These are phyloP conservation scores for Helotiales sp. DNA, from an alignment of 2,329 filamentous ascomycete species.

Conservation along the genomic window DNA sequence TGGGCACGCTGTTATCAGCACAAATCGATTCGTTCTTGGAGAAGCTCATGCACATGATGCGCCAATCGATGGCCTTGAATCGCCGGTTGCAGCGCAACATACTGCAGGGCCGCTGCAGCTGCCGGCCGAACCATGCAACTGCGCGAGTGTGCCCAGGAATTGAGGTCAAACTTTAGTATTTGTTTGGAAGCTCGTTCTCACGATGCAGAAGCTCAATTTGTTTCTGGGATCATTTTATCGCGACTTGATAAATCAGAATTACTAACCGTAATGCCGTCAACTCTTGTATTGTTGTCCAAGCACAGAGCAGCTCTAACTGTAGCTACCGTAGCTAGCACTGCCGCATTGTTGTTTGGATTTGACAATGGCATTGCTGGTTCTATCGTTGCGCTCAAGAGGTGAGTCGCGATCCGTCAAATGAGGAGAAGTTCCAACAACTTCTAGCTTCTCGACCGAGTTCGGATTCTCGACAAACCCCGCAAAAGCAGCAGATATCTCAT, in stretches of 20 bases:
- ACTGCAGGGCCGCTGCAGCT: not conserved
- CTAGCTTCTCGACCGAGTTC: constrained; percentile 1
- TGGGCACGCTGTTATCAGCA: too few relatives aligned
- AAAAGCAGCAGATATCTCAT: constrained; percentile 17
- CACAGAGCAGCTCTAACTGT: constrained; percentile 20
- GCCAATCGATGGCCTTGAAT: not conserved
- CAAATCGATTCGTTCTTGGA: too few relatives aligned
- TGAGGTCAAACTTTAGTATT: too few relatives aligned
- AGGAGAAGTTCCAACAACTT: not conserved
- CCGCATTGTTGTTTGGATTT: constrained; percentile 26
- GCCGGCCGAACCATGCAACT: too few relatives aligned
- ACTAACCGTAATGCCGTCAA: not conserved
- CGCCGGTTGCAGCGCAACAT: not conserved
- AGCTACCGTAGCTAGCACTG: constrained; percentile 22
- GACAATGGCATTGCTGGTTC: constrained; percentile 28
- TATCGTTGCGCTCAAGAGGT: constrained; percentile 17
- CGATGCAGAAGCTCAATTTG: too few relatives aligned
- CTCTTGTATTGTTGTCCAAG: constrained; percentile 1
- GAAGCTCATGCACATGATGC: not conserved
- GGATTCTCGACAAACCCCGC: constrained; percentile 13
- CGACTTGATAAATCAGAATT: too few relatives aligned
- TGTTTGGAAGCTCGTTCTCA: not conserved
- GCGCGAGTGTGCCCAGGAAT: too few relatives aligned
- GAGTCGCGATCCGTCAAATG: not conserved
- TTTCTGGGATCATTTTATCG: too few relatives aligned